phyloP scores from a whole-genome alignment of 495 filamentous ascomycete genomes.

The Tuber melanosporum region DNA sequence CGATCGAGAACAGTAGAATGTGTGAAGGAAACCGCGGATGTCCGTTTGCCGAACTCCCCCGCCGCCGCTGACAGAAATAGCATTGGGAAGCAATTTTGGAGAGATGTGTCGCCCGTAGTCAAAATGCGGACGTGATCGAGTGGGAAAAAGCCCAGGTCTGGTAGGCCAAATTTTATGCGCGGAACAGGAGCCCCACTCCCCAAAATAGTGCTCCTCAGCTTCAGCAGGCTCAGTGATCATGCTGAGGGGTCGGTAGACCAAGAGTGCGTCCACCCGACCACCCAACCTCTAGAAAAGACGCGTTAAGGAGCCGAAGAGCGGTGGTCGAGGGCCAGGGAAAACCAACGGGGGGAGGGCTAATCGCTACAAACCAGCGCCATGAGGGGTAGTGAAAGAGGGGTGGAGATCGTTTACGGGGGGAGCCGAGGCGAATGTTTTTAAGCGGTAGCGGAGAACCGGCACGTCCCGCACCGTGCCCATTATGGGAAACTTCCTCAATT shows the following conservation, averaged over 20 bases:
- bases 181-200: not conserved
- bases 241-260: not conserved
- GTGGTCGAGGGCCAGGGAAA: not conserved
- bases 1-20: not conserved
- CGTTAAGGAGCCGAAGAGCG: not conserved
- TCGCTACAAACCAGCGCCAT: not conserved
- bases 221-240: not conserved
- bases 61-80: not conserved
- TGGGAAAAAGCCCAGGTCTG: not conserved
- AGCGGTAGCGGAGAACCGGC: not conserved
- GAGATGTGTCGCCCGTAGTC: not conserved
- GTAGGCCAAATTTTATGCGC: not conserved
- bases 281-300: not conserved
- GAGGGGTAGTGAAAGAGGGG: not conserved
- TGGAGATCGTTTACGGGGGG: not conserved
- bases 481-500: not conserved
- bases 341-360: not conserved
- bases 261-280: not conserved
- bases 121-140: not conserved
- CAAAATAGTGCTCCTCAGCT: not conserved
- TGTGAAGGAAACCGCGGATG: not conserved
- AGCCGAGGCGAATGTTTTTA: not conserved
- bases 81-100: not conserved
- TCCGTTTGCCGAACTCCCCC: not conserved
- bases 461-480: not conserved